Evolutionary conservation across 106 monocot species (phyloP).

Genomic region (Vanilla planifolia): DNA sequence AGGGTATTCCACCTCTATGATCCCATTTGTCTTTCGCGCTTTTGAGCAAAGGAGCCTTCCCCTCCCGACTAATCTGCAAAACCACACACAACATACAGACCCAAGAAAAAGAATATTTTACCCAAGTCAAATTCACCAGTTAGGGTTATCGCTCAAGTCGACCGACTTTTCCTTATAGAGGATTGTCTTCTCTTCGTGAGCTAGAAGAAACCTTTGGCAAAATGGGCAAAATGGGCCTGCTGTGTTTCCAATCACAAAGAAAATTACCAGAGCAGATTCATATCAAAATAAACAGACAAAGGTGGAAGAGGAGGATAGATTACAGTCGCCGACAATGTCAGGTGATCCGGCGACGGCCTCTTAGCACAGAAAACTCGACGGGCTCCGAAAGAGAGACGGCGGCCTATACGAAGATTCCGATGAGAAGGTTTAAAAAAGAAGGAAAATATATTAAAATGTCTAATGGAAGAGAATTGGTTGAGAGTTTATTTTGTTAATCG

Average conservation of each 20-base stretch:
- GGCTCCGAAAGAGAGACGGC: constrained; percentile 11
- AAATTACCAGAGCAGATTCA: not conserved
- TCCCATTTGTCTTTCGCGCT: constrained; percentile 38
- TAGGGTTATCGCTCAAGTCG: constrained; percentile 62
- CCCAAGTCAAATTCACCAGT: constrained; percentile 55
- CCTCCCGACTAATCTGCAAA: constrained; percentile 63
- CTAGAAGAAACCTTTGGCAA: constrained; percentile 70
- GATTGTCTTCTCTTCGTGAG: constrained; percentile 89
- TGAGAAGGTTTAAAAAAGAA: too few species aligned
- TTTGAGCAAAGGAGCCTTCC: constrained; percentile 74
- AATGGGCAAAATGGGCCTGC: constrained; percentile 86
- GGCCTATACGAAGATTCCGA: too few species aligned
- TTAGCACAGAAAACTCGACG: constrained; percentile 38
- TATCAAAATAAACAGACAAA: not conserved
- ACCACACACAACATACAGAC: constrained; percentile 37
- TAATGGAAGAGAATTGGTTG: too few species aligned
- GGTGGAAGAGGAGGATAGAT: not conserved
- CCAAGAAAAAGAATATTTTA: not conserved
- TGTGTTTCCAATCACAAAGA: not conserved
- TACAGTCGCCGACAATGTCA: constrained; percentile 48
- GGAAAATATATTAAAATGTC: too few species aligned
- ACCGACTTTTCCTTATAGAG: constrained; percentile 67
- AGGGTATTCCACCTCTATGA: constrained; percentile 76
- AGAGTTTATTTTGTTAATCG: too few species aligned
- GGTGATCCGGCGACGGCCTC: constrained; percentile 36